Percentiles rank a stretch among this genome's conserved stretches.
Evolutionary conservation across 1,284 basidiomycete species (phyloP).

Genomic region (Moniliella sp.): DNA sequence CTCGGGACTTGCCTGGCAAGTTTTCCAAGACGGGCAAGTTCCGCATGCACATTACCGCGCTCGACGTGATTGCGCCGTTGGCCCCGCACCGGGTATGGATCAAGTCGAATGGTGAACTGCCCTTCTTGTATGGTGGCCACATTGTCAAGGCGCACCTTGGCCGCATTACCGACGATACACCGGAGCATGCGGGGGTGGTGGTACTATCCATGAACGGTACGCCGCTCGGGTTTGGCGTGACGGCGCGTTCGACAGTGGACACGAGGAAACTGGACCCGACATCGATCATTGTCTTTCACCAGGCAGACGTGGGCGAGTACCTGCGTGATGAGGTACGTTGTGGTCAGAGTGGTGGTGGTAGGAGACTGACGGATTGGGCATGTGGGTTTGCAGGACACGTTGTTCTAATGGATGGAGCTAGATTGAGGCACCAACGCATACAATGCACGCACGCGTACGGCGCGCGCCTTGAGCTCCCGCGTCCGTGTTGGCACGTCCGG

Average conservation of each 20-base stretch:
- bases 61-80: conserved; percentile 84
- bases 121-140: conserved; percentile 95
- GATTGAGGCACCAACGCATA: not conserved
- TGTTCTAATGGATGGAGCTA: too few relatives aligned
- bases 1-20: conserved; percentile 94
- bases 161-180: conserved; percentile 95
- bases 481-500: not conserved
- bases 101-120: conserved; percentile 96
- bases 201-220: conserved; percentile 85
- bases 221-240: conserved; percentile 90
- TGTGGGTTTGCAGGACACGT: not conserved
- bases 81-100: conserved; percentile 99
- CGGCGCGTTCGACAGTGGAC: conserved; percentile 79
- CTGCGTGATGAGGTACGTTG: conserved; percentile 27
- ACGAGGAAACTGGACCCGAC: conserved; percentile 95
- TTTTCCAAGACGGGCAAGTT: conserved; percentile 95
- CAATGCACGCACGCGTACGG: too few relatives aligned
- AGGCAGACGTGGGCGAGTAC: conserved; percentile 45
- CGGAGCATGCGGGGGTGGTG: conserved; percentile 94
- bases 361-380: not conserved
- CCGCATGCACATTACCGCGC: conserved; percentile 76
- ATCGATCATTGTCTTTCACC: conserved; percentile 91
- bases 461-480: too few relatives aligned
- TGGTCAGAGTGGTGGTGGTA: conserved; percentile 5
- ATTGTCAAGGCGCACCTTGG: conserved; percentile 94